Evolutionary conservation across 2,329 filamentous ascomycete genomes (phyloP), one percentile per base, ranked within the genome.

Genomic region (Stagonosporopsis cucurbitacearum): DNA sequence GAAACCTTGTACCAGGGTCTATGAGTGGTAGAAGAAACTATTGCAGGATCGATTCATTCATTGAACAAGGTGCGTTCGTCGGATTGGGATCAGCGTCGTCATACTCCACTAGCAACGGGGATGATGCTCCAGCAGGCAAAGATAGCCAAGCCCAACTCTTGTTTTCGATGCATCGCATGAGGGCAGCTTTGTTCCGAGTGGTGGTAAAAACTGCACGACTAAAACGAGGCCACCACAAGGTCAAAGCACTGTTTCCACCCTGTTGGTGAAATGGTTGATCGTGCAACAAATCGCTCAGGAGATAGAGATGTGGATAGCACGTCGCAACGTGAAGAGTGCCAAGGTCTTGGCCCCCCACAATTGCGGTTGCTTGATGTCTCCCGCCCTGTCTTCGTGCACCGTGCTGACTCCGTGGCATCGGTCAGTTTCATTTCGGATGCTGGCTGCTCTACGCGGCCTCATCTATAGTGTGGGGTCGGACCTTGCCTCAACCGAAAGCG

Each of bases 1-100:
- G 30, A 39, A 42, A 46, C 44, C n/a, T 23, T 11, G 15, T 15
- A 42, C 28, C 51, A 51, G 19, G 42, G 39, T 41, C 44, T 43
- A 46, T 53, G 37, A 56, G 41, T 50, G 57, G 48, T 53, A 48
- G 52, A 53, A 45, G 44, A 59, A 56, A 53, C 48, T 42, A 51
- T 37, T 44, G 37, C 32, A 51, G 40, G 33, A 43, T 47, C 36
- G 37, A 37, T 37, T 40, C 12, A 46, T 39, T 37, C 39, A 35
- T 33, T 39, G 15, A 15, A 23, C 51, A 53, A 30, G 52, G 52
- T 41, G 19, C 22, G 5, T 26, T 23, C 19, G 23, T 49, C 20
- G 52, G 22, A 49, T 53, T 52, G 40, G 15, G 52, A 59, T 57
- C 57, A 50, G 49, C 52, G 30, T 40, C 22, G 32, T 46, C 28